Base-by-base conservation (phyloP, 192 early-diverging fungal species). In the Backusella westeae region DNA sequence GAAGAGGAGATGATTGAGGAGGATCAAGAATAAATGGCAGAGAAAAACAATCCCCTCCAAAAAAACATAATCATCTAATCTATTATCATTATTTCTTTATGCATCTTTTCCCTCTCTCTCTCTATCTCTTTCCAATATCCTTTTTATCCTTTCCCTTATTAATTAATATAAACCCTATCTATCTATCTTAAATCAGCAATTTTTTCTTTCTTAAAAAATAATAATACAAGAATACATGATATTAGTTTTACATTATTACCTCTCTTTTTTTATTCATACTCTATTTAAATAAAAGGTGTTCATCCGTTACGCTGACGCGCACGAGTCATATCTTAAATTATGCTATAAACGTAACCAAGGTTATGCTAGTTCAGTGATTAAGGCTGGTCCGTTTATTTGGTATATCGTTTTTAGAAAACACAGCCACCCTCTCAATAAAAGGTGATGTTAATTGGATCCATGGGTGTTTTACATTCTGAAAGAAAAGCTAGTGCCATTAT, bases 1-100 rank as follows among this genome's bases (percentile, higher is more conserved):
- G 42, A 67, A n/a, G 76, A 77, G 34, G 65, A 75, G 1, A 35
- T 67, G 14, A n/a, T 42, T 19, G 38, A 39, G 8, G 36, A 74
- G 63, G 56, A 63, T 21, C 46, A 73, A 26, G 35, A 63, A 8
- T 17, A 71, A 49, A 59, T 12, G 17, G 6, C 21, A 59, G 12
- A 23, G 9, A 56, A 56, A 59, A 59, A 59, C 26, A 59, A 26
- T 12, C 10, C 8, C 49, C n/a, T 23, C 5, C 32, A 32, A 32
- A 44, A 44, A 44, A 44, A 3, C 42, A 44, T 44, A 14, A 49
- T 49, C 46, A 49, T 49, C 19, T 49, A n/a, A 23, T 59, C 23
- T 59, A 59, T 59, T 53, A 53, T 59, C 23, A 59, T 26, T 26
- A 59, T 26, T 26, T 59, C 10, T 12, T 21, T 59, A 6, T 56